Conservation (phyloP, 2,329 filamentous ascomycete genomes). For the Fusarium newnesense region DNA sequence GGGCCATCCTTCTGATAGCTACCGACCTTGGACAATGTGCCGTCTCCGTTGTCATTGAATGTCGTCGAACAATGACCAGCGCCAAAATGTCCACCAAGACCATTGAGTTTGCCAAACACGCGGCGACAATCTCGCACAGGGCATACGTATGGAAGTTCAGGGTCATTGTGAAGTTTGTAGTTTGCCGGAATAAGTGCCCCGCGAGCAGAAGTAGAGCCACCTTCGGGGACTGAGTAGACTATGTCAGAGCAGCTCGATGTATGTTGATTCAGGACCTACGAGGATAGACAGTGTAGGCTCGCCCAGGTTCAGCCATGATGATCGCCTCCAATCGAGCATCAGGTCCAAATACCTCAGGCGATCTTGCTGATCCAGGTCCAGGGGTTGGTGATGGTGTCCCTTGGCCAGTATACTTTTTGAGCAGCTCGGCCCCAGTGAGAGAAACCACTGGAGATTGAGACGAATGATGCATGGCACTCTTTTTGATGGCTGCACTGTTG, state of each 20-base stretch:
- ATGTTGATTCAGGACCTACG: constrained; percentile 9
- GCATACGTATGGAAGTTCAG: constrained; percentile 47
- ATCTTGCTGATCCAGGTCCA: not conserved
- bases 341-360: not conserved
- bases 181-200: constrained; percentile 49
- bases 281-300: constrained; percentile 29
- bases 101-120: constrained; percentile 38
- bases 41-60: constrained; percentile 56
- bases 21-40: constrained; percentile 49
- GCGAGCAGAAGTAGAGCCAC: constrained; percentile 10
- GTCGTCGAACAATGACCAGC: constrained; percentile 40
- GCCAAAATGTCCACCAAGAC: constrained; percentile 43
- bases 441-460: constrained; percentile 12
- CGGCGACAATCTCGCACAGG: constrained; percentile 52
- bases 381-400: constrained; percentile 5
- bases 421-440: constrained; percentile 22
- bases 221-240: constrained; percentile 10
- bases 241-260: constrained; percentile 1
- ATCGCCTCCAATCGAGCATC: constrained; percentile 27
- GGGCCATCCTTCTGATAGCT: constrained; percentile 35
- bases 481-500: constrained; percentile 4
- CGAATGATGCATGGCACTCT: constrained; percentile 7
- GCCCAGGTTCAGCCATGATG: constrained; percentile 21
- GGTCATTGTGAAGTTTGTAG: constrained; percentile 45
- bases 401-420: constrained; percentile 22